Conservation (phyloP, 2,329 filamentous ascomycete species). For the Zopfia rhizophila region DNA sequence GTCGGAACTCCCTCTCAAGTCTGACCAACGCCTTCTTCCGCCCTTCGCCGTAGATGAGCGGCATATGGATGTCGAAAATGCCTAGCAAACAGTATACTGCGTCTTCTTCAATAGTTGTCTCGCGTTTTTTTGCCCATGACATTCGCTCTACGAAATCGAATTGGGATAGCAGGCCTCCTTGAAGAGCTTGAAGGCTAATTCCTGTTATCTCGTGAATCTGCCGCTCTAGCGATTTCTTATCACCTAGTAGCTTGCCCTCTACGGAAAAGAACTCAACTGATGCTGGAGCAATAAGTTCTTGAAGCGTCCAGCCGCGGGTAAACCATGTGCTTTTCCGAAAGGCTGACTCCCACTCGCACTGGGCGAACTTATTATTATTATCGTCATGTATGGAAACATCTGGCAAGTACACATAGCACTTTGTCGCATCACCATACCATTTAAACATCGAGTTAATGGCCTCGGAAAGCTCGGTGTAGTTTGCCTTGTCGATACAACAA, state of each 20-base stretch:
- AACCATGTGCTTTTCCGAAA: slow-evolving; percentile 13
- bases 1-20: slow-evolving; percentile 20
- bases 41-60: slow-evolving; percentile 39
- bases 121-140: slow-evolving; percentile 22
- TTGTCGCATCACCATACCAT: too few relatives aligned
- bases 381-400: too few relatives aligned
- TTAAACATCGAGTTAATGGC: too few relatives aligned
- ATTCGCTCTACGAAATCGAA: slow-evolving; percentile 25
- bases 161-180: slow-evolving; percentile 5
- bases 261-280: slow-evolving; percentile 28
- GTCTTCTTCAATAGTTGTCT: slow-evolving; percentile 30
- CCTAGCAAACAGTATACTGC: slow-evolving; percentile 23
- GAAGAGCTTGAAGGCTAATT: slow-evolving; percentile 16
- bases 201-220: slow-evolving; percentile 17
- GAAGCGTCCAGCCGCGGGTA: slow-evolving; percentile 20
- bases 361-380: too few relatives aligned
- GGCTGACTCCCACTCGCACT: slow-evolving; percentile 1
- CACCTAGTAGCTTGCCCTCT: slow-evolving; percentile 15
- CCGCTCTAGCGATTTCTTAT: slow-evolving; percentile 12
- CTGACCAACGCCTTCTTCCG: slow-evolving; percentile 24
- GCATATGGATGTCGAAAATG: slow-evolving; percentile 23
- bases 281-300: slow-evolving; percentile 26
- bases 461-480: too few relatives aligned
- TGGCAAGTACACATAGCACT: too few relatives aligned
- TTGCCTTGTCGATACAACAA: too few relatives aligned